Evolutionary conservation across 139 green algal genomes (phyloP).

Genomic region (Chlorella sp.): DNA sequence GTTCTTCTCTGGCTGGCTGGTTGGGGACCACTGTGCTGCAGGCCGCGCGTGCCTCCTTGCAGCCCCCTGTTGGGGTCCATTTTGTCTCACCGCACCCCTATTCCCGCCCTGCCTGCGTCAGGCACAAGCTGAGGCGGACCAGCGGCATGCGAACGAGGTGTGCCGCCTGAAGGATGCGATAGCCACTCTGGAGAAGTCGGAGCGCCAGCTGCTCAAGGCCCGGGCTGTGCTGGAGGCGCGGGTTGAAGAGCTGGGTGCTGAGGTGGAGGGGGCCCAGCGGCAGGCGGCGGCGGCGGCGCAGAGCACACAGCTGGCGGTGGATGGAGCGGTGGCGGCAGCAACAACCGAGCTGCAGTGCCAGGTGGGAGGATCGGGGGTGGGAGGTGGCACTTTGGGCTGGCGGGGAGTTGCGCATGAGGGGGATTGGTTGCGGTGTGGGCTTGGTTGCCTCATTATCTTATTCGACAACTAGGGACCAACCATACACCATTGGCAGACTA

Average conservation of each 20-base stretch:
- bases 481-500: no score
- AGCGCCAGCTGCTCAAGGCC: slow-evolving; percentile 19
- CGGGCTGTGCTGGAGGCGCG: background rate
- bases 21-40: no score
- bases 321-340: background rate
- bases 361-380: background rate
- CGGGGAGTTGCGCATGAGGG: no score
- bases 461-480: no score
- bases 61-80: no score
- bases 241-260: background rate
- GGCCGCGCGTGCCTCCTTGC: no score
- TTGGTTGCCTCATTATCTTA: no score
- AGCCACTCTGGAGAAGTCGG: background rate
- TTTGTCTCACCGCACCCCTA: background rate
- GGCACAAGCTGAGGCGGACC: background rate
- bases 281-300: background rate
- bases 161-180: background rate
- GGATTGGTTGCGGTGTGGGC: no score
- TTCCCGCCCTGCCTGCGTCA: background rate
- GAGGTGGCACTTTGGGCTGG: no score
- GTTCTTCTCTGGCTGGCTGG: background rate
- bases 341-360: background rate
- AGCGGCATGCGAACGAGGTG: background rate
- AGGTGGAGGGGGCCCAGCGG: background rate
- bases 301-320: background rate